Evolutionary conservation across 495 filamentous ascomycete genomes (phyloP), one percentile per base, ranked within the genome.

Genomic region (Penicillium ucsense): DNA sequence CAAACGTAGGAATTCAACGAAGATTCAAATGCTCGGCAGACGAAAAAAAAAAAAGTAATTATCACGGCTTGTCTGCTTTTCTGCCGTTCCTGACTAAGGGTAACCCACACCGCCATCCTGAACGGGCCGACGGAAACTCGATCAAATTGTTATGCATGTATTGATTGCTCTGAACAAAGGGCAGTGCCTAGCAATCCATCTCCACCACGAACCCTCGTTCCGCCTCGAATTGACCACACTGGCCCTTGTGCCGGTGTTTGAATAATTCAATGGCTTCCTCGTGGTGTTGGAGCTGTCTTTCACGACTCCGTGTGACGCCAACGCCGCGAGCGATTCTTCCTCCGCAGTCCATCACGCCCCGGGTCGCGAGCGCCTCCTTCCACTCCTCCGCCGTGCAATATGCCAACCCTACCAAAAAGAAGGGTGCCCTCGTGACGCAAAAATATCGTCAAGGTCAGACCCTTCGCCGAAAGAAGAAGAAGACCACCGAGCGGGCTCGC

Each of bases 281-380:
- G 43, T 78, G 73, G 52, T 83, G 83, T 71, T 79, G 80, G 75
- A 73, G 79, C 67, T 85, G 82, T 66, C 75, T 88, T 49, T 70
- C 75, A 49, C 62, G 61, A 57, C 65, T 74, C 47, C 67, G 67
- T 20, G 55, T 54, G 60, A 75, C 70, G 66, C 54, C 54, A 62
- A 75, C 70, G 67, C 75, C 65, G 71, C 76, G 60, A 61, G 60
- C 59, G 48, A 57, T 60, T 45, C 60, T 57, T 54, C 63, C 62
- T 51, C 56, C 62, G 39, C 52, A 58, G 62, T 49, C 57, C 55
- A 49, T 66, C 55, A 58, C 65, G 47, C 47, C 66, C 48, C 45
- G 60, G 47, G 51, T 55, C 41, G 51, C 57, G 61, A 57, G 55
- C 64, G 67, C 69, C 37, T 52, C 62, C 33, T 78, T 79, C 59